Evolutionary conservation across 2,329 filamentous ascomycete genomes (phyloP), one percentile per base, ranked within the genome.

Genomic region (Aspergillus fischeri): DNA sequence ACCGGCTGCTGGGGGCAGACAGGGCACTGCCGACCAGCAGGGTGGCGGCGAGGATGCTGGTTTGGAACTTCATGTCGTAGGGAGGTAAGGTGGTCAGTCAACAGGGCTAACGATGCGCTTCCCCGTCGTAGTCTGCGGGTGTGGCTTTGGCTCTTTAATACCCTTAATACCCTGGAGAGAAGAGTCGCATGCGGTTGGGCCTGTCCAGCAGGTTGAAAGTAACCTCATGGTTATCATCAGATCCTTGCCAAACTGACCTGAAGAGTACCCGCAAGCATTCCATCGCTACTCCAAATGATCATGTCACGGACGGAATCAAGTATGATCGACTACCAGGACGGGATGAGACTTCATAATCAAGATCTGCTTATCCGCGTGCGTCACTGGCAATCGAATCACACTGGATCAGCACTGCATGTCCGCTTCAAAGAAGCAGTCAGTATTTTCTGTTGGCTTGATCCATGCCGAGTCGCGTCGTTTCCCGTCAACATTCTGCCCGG

Each of bases 61-160:
- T 54, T 7, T 59, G 58, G 58, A 71, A 53, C 58, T 70, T 73
- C 72, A 74, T 74, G 3, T 51, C 72, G 57, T 14, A 27, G 8
- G 3, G 29, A 41, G 50, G 28, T 25, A 51, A 8, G 7, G 17
- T 2, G 10, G 20, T 14, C 10, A 42, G 9, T 45, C 20, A 45
- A 44, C 8, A 45, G 21, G 10, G 20, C 20, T 5, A 10, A 45
- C n/a, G 42, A 45, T 38, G 3, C 32, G 7, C 32, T 35, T 38
- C n/a, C 32, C 32, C 32, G 32, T 17, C 32, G 14, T 38, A 38
- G 14, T 17, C 11, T 1, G 32, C 32, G 32, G 32, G 5, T 7
- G 32, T 38, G 32, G 14, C 32, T 17, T 38, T 38, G 32, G 32
- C 32, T 17, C 14, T 35, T 35, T 35, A 35, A 35, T 35, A 35